A percentile compares a stretch with the other conserved stretches of the same genome.
phyloP scores from a whole-genome alignment of 176 grass and related monocot genomes.

The Rhynchospora pubera region DNA sequence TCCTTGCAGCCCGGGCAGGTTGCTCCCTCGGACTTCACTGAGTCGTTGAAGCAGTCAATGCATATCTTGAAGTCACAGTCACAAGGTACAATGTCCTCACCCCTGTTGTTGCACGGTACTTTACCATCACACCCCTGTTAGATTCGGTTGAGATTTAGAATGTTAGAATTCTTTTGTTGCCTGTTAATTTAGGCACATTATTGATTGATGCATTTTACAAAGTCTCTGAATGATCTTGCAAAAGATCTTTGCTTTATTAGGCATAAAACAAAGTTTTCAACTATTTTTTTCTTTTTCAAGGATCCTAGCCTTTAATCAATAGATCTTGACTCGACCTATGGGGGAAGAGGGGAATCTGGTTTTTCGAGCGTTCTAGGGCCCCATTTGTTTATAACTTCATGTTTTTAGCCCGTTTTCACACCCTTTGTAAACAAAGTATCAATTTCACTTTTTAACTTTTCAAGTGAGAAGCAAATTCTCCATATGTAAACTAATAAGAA shows the following conservation, averaged over 20 bases:
- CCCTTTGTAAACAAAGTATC: too few species aligned
- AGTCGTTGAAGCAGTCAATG: slow-evolving; percentile 83
- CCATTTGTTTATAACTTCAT: too few species aligned
- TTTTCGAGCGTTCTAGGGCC: too few species aligned
- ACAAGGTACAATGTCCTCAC: slow-evolving; percentile 57
- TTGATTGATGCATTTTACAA: neutral
- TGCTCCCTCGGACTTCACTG: slow-evolving; percentile 43
- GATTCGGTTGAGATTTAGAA: neutral
- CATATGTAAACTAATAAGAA: neutral
- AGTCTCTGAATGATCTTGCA: neutral
- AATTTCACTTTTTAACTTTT: too few species aligned
- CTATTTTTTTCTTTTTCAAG: neutral
- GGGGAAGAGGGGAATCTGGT: too few species aligned
- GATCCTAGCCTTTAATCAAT: too few species aligned
- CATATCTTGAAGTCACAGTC: slow-evolving; percentile 98
- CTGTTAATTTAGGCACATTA: neutral
- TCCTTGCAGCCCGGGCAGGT: slow-evolving; percentile 90
- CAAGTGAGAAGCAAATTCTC: too few species aligned
- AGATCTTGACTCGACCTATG: too few species aligned
- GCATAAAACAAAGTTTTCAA: neutral
- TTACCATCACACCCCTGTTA: slow-evolving; percentile 47
- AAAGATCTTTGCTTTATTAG: neutral
- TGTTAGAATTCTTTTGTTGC: neutral
- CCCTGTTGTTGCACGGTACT: slow-evolving; percentile 46
- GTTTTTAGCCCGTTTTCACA: too few species aligned